A percentile compares a stretch with the other conserved stretches of the same genome.
These are phyloP conservation scores for Penicillium taxi DNA, from an alignment of 495 filamentous ascomycete species.

Conservation along the genomic window DNA sequence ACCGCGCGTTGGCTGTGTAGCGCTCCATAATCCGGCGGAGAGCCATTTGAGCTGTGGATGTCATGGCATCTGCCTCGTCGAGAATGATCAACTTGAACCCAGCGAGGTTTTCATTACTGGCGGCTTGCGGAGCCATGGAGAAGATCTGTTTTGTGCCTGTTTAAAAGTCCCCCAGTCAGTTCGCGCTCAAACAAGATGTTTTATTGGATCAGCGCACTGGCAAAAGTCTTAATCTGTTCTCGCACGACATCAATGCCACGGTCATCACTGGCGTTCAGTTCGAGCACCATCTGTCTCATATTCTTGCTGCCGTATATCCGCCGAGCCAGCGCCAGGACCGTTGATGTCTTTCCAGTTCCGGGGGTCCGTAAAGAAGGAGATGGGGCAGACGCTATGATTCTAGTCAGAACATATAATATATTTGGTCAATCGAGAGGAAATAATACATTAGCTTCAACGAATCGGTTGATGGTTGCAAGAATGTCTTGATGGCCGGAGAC, in stretches of 20 bases:
- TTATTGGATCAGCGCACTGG: slow-evolving; percentile 43
- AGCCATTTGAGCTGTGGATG: slow-evolving; percentile 92
- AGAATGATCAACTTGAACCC: slow-evolving; percentile 93
- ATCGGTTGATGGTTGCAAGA: slow-evolving; percentile 91
- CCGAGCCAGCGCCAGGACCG: slow-evolving; percentile 82
- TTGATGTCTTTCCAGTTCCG: slow-evolving; percentile 95
- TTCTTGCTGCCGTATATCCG: slow-evolving; percentile 88
- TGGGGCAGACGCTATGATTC: slow-evolving; percentile 67
- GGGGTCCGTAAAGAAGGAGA: slow-evolving; percentile 97
- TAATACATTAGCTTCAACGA: slow-evolving; percentile 76
- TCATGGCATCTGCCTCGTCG: slow-evolving; percentile 99
- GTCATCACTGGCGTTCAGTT: slow-evolving; percentile 95
- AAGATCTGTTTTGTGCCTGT: slow-evolving; percentile 60
- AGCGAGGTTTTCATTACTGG: slow-evolving; percentile 48
- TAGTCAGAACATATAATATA: slow-evolving; percentile 2
- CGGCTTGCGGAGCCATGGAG: slow-evolving; percentile 42
- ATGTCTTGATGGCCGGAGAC: slow-evolving; percentile 98
- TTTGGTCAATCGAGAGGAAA: neutral
- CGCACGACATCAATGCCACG: slow-evolving; percentile 96
- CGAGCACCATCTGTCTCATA: slow-evolving; percentile 95
- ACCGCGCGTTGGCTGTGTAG: slow-evolving; percentile 95
- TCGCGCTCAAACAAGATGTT: neutral
- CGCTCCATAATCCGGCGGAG: slow-evolving; percentile 97
- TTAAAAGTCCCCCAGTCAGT: slow-evolving; percentile 48
- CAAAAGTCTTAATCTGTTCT: slow-evolving; percentile 99